Conservation (phyloP, 140 eudicot genomes). For the Cichorium intybus region DNA sequence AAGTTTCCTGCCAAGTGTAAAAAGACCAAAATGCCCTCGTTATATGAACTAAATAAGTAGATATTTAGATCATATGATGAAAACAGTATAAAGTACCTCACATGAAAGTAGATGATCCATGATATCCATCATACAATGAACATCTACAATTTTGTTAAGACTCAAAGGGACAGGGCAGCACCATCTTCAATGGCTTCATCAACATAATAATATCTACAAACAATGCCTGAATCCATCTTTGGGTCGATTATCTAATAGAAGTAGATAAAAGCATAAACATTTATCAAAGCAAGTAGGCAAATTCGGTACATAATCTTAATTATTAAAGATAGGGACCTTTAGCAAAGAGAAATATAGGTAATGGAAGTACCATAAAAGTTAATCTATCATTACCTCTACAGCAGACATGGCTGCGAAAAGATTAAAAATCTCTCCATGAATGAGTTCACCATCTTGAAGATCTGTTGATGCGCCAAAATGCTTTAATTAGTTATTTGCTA, state of each 20-base stretch:
- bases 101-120: slow-evolving; percentile 95
- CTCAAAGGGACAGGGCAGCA: slow-evolving; percentile 91
- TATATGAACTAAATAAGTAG: too few relatives aligned
- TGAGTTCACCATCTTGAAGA: slow-evolving; percentile 81
- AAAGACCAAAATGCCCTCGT: not conserved
- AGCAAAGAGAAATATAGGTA: not conserved
- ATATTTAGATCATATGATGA: slow-evolving; percentile 4
- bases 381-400: slow-evolving; percentile 62
- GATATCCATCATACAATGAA: slow-evolving; percentile 60
- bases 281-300: not conserved
- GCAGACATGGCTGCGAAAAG: slow-evolving; percentile 99
- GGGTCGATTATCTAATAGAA: slow-evolving; percentile 93
- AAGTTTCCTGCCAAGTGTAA: slow-evolving; percentile 75
- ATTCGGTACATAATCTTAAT: not conserved
- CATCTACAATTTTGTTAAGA: slow-evolving; percentile 62
- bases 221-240: slow-evolving; percentile 99
- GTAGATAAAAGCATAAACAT: slow-evolving; percentile 9
- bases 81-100: slow-evolving; percentile 59
- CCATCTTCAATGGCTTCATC: slow-evolving; percentile 97
- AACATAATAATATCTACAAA: slow-evolving; percentile 73
- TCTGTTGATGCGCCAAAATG: slow-evolving; percentile 46
- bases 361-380: not conserved
- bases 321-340: not conserved
- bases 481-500: not conserved
- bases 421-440: slow-evolving; percentile 85